These are phyloP conservation scores for Ganoderma boninense DNA, from an alignment of 1,284 basidiomycete species.

Conservation along the genomic window DNA sequence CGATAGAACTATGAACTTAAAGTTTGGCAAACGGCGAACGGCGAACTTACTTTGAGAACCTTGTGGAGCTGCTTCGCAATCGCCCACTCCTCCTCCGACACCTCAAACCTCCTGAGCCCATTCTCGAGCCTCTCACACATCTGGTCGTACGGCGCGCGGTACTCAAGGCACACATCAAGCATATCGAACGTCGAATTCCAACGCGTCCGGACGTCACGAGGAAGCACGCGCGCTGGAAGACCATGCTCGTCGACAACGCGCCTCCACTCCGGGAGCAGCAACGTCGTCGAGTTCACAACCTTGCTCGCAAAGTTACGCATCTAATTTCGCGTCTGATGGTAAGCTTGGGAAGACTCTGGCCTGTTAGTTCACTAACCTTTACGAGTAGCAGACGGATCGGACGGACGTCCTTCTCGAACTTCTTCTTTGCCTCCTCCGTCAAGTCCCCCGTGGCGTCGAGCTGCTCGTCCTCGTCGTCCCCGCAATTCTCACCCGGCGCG, in stretches of 20 bases:
- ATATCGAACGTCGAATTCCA: constrained; percentile 48
- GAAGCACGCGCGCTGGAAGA: constrained; percentile 35
- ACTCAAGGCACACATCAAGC: constrained; percentile 25
- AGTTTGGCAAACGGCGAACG: no score
- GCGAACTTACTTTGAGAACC: constrained; percentile 32
- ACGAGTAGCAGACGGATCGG: no score
- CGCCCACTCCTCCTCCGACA: constrained; percentile 31
- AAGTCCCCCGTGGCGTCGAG: no score
- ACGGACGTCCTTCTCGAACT: no score
- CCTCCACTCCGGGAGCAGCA: constrained; percentile 43
- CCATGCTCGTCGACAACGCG: not conserved
- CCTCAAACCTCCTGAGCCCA: constrained; percentile 20
- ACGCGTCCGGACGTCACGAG: constrained; percentile 42
- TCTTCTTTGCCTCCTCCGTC: no score
- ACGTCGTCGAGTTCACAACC: constrained; percentile 43
- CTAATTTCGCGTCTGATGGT: no score
- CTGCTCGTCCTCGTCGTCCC: no score
- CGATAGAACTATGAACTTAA: no score
- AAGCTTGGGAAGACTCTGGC: no score
- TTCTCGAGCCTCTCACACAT: not conserved
- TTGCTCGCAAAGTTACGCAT: constrained; percentile 39
- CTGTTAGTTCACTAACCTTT: no score
- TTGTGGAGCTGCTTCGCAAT: constrained; percentile 37
- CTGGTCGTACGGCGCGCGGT: no score
- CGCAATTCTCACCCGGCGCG: no score